Evolutionary conservation across 2,329 filamentous ascomycete genomes (phyloP), one percentile per base, ranked within the genome.

Genomic region (Aspergillus chevalieri): DNA sequence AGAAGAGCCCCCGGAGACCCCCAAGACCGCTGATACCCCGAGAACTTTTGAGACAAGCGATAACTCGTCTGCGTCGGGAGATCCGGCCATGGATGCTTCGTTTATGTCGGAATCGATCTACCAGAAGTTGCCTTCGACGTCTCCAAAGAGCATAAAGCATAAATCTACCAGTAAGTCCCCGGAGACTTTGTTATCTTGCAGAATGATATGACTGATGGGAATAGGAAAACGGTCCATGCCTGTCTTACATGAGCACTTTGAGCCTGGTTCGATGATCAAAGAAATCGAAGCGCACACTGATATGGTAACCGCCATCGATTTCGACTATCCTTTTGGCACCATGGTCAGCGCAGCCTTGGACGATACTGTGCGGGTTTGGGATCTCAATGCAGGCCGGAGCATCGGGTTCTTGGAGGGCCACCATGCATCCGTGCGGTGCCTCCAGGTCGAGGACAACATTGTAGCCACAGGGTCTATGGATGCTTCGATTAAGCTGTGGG

Each of bases 91-190:
- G 61, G 75, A 78, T 57, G 74, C 75, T 5, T 80, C 80, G 1
- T 98, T 97, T 74, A 97, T 97, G 93, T 96, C 93, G 3, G 89
- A 96, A 68, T 96, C 91, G 10, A 89, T 98, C 59, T 98, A 97
- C 68, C 87, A 94, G 58, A 96, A 96, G 70, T 74, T 98, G 7
- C 89, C 91, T 0, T 69, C 70, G 8, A 86, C 89, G 0, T 72
- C 75, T n/a, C 75, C 79, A 6, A 79, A 76, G 55, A 74, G 76
- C 21, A 72, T 77, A 56, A 75, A 76, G 54, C 70, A 74, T 47
- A 71, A 69, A 53, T 67, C 68, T 47, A 69, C 67, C 53, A 68
- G 72, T 74, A 65, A 45, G 64, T 48, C 4, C 34, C 30, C 1
- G 17, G 14, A 14, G 10, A 15, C 8, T n/a, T 4, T 7, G 7